These are phyloP conservation scores for Globisporangium solare DNA, from an alignment of 352 stramenopile genomes.

Conservation along the genomic window DNA sequence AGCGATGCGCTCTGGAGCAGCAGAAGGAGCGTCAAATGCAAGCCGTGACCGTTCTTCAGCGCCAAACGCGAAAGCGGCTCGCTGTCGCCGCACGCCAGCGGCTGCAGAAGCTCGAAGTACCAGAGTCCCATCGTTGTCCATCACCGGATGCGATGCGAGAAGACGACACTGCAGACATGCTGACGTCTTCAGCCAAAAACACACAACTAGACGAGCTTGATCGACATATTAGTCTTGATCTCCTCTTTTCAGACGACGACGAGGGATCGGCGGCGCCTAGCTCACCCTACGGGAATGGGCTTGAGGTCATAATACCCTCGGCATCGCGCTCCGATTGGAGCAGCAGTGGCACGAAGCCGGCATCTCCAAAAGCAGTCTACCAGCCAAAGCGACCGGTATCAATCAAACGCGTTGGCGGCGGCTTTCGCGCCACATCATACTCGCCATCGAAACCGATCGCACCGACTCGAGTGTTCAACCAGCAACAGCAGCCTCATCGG, in stretches of 20 bases:
- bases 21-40: slow-evolving; percentile 23
- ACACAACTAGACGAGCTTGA: background rate
- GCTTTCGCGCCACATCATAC: slow-evolving; percentile 37
- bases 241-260: slow-evolving; percentile 48
- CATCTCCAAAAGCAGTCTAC: background rate
- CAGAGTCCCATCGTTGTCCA: background rate
- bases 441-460: slow-evolving; percentile 3
- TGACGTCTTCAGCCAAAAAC: background rate
- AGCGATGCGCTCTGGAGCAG: slow-evolving; percentile 13
- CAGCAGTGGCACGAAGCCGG: background rate
- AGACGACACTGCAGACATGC: too few species aligned
- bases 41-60: slow-evolving; percentile 46
- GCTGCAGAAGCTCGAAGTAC: background rate
- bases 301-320: background rate
- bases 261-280: background rate
- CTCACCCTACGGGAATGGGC: background rate
- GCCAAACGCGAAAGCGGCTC: slow-evolving; percentile 27
- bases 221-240: slow-evolving; percentile 37
- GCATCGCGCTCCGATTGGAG: too few species aligned
- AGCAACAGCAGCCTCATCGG: slow-evolving; percentile 7
- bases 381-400: slow-evolving; percentile 19
- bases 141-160: background rate
- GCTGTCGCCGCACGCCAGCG: slow-evolving; percentile 11
- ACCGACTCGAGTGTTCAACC: slow-evolving; percentile 7
- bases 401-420: slow-evolving; percentile 52